Base-by-base conservation (phyloP, 306 rosid species). In the Inga laurina region DNA sequence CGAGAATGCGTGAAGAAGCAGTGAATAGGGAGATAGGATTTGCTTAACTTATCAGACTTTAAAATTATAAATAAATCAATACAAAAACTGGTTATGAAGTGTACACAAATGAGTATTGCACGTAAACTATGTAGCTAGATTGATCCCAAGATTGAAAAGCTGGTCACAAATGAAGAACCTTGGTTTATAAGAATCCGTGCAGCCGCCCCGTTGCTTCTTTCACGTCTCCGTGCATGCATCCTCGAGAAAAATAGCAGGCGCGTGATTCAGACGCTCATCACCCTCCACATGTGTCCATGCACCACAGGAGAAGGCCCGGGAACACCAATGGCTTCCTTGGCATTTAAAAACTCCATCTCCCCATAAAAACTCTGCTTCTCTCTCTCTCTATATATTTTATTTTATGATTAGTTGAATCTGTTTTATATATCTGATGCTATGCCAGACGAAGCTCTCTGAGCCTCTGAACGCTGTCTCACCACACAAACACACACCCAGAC, bases 381-480 rank as follows among this genome's bases (percentile, higher is more conserved):
- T 83, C 78, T 64, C 19, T 61, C 65, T 61, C 67, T 22, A 1
- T 56, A 56, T 3, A n/a, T 10, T 27, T 7, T 68, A 44, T 21
- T 81, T 68, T 74, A 75, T 84, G 75, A 76, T 84, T 57, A 44
- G 72, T 46, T 83, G 77, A 72, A 77, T 73, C 70, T 78, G 82
- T 65, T 82, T 66, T 57, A 66, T 72, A 67, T 11, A 67, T 11
- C 54, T 74, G 76, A 76, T 74, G 30, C 54, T 64, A 81, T 72
- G 85, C 72, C 78, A 49, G 87, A 81, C 83, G 74, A 83, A 82
- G 79, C 90, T 86, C 90, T 86, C 68, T 86, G 84, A 75, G 71
- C 78, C 90, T 86, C 68, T 86, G 82, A 81, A 69, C 76, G 44
- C 74, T 73, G 85, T 71, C 80, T 83, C 74, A 69, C 77, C 68